Evolutionary conservation across 371 early-diverging fungal genomes (phyloP), one percentile per base, ranked within the genome.

Genomic region (Coemansia sp.): DNA sequence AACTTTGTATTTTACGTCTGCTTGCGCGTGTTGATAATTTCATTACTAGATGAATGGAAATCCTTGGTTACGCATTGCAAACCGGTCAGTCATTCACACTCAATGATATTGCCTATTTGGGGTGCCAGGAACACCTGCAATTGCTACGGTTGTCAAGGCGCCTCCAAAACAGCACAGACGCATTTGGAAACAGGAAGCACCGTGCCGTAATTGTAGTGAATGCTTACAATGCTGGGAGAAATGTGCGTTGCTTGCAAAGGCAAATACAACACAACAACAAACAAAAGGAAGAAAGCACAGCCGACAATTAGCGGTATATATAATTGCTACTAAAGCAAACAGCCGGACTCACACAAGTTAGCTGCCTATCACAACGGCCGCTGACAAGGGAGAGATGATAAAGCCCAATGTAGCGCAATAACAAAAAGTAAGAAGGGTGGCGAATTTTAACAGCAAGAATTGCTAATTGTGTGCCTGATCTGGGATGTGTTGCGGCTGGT

Each of bases 41-140:
- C 74, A 73, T 73, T 73, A 73, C 70, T 41, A 23, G 63, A 66
- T 69, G 70, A 73, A 70, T 69, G 66, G 58, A 46, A 58, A 64
- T 73, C 66, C 57, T 55, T 40, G 60, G 70, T 73, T 70, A 70
- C 74, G 63, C 58, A 54, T 61, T 60, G 56, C 56, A 61, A 48
- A 28, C 58, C 41, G 40, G 48, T 39, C 48, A 24, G 32, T 32
- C 58, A 26, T 40, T 17, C 55, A 58, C 55, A 17, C 65, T 32
- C 52, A 17, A 7, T 61, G 51, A 36, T 48, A 44, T 61, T 48
- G 61, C 61, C 61, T 46, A 19, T 48, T 69, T 65, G 59, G 49
- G 69, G 19, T 17, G 62, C 40, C 41, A 55, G 53, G 32, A 53
- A 28, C 28, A 62, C 21, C 54, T 17, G 48, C 36, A 52, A 52